Evolutionary conservation across 306 rosid species (phyloP).

Genomic region (Ormosia emarginata): DNA sequence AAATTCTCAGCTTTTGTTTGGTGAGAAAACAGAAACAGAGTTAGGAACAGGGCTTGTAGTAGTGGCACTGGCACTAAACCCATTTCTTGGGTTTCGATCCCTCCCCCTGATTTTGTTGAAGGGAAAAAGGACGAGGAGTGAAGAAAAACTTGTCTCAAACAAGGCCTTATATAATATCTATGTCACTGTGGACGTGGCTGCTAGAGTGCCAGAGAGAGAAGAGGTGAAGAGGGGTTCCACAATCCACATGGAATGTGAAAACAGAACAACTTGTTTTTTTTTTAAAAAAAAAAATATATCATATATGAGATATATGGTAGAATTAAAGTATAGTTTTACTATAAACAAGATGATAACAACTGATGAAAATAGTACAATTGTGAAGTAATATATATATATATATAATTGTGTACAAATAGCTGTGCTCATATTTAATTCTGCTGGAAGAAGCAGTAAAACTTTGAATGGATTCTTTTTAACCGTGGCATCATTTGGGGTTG

Average conservation of each 20-base stretch:
- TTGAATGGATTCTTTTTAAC: constrained; percentile 18
- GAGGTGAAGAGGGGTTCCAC: constrained; percentile 6
- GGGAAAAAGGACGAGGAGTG: constrained; percentile 31
- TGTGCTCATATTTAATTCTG: neutral
- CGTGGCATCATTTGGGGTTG: constrained; percentile 40
- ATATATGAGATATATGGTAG: no score
- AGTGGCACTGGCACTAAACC: constrained; percentile 17
- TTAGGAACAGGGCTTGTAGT: constrained; percentile 24
- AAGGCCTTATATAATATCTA: constrained; percentile 44
- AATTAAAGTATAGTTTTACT: no score
- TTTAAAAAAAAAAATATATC: neutral
- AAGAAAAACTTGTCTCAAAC: constrained; percentile 27
- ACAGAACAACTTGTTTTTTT: neutral
- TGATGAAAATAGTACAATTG: no score
- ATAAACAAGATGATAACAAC: no score
- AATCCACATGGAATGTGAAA: constrained; percentile 26
- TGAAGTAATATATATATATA: no score
- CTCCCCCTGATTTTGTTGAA: neutral
- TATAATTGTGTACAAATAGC: no score
- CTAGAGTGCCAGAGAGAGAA: neutral
- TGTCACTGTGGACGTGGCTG: neutral
- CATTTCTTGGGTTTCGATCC: constrained; percentile 73
- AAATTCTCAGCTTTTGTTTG: constrained; percentile 47
- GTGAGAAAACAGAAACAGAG: constrained; percentile 47
- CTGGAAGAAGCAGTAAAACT: neutral